Evolutionary conservation across 1,284 basidiomycete genomes (phyloP).

Genomic region (Cerioporus squamosus): DNA sequence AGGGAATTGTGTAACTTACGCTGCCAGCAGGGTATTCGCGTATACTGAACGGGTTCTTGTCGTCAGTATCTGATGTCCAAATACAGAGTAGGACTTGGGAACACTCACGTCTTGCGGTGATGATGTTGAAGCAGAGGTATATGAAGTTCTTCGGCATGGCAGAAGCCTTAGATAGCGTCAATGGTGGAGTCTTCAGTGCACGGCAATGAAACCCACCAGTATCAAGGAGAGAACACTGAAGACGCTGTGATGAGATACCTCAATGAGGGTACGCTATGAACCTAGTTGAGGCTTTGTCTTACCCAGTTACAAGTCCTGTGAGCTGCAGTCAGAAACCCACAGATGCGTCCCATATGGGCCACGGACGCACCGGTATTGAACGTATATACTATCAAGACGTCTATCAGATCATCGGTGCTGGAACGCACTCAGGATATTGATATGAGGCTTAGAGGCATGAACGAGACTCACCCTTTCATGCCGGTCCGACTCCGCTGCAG

Average conservation of each 20-base stretch:
- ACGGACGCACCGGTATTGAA: too few species aligned
- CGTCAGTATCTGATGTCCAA: not conserved
- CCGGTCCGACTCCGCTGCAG: slow-evolving; percentile 10
- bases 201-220: not conserved
- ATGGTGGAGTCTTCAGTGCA: not conserved
- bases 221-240: not conserved
- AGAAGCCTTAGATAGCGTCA: not conserved
- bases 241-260: not conserved
- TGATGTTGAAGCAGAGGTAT: not conserved
- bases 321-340: not conserved
- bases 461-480: not conserved
- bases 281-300: not conserved
- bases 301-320: not conserved
- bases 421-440: too few species aligned
- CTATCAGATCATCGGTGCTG: not conserved
- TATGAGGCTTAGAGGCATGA: not conserved
- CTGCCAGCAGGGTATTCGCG: not conserved
- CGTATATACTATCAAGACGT: not conserved
- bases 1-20: not conserved
- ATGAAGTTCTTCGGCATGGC: not conserved
- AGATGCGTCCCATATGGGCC: too few species aligned
- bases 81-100: not conserved
- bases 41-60: not conserved
- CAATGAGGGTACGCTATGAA: not conserved
- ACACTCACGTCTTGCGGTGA: not conserved